Evolutionary conservation across 768 basidiomycete genomes (phyloP), one percentile per base, ranked within the genome.

Genomic region (Pleurotus eryngii): DNA sequence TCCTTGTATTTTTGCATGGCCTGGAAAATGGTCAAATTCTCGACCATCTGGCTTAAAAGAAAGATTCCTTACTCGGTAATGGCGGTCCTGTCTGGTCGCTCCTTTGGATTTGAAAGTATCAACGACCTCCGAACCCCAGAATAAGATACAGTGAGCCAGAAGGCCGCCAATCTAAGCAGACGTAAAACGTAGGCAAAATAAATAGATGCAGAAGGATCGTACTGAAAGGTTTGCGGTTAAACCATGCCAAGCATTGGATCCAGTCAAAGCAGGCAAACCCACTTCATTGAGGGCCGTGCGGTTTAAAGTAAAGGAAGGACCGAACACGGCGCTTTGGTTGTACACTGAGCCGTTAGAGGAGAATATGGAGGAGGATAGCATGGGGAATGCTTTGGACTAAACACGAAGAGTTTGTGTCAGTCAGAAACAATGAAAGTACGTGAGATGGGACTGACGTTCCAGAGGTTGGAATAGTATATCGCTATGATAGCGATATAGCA

Each of bases 391-490:
- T 56, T 74, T 68, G 2, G 82, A 81, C 82, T 84, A 55, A 45
- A 49, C 24, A 17, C 40, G 15, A 27, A 48, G 39, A 24, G 17
- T 61, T 42, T 11, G 22, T 18, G 45, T 15, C 20, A 30, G 18
- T 26, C 22, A 54, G 24, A 18, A 26, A 4, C n/a, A 27, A 37
- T 43, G 17, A 5, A 7, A 46, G 38, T 51, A 30, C 30, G n/a
- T 30, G 26, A 22, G 22, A 8, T 24, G 5, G 9, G 11, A 70
- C 74, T 62, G 63, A 81, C 84, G 60, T 80, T 78, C 83, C 84
- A 87, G 7, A 74, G 69, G 61, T 87, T 81, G 22, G 79, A 76
- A 61, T 85, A 86, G 68, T 84, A 87, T 42, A 87, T 81, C 3
- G 57, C 81, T 69, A 80, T 74, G 38, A 85, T 74, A 1, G 71